Base-by-base conservation (phyloP, 225 moss, liverwort and hornwort species). In the Asterella californica region DNA sequence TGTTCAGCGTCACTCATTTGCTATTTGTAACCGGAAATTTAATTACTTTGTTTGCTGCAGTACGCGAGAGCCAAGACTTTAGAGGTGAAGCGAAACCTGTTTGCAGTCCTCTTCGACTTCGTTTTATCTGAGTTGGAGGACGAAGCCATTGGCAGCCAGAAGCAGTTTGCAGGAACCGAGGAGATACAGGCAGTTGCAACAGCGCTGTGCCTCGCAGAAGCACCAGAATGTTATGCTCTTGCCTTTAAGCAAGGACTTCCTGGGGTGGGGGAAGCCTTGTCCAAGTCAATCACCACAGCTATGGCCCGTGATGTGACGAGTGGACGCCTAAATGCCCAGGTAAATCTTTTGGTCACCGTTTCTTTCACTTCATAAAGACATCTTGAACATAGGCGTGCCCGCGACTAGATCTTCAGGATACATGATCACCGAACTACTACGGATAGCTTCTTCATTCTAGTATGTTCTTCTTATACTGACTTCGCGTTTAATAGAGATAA, bases 301-400 rank as follows among this genome's bases (percentile, higher is more conserved):
- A 93, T 99, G 99, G 84, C 91, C 79, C 91, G 99, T 72, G 99
- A 95, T 83, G 92, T 99, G 61, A 93, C 90, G 27, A 93, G 86
- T 88, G 95, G 92, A 59, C 87, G 90, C 79, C 90, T 99, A 30
- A 92, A 95, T 88, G 88, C 90, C 65, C 81, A 79, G 97, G 94
- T 99, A 91, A 22, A 80, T 69, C 33, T 72, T 78, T 10, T 48
- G 27, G 34, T 18, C 24, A 45, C 7, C 70, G 19, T 42, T n/a
- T 68, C 63, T 19, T 6, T 38, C 4, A 17, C 8, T 25, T 22
- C 8, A 42, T 48, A 0, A 25, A 36, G 71, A 47, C 45, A 47
- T 47, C 25, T 45, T 4, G 22, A 47, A 48, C 25, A 3, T 17
- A 30, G 18, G 17, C 0, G 15, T 37, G 34, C n/a, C n/a, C n/a